These are phyloP conservation scores for Penicillium subrubescens DNA, from an alignment of 495 filamentous ascomycete species.

Conservation along the genomic window DNA sequence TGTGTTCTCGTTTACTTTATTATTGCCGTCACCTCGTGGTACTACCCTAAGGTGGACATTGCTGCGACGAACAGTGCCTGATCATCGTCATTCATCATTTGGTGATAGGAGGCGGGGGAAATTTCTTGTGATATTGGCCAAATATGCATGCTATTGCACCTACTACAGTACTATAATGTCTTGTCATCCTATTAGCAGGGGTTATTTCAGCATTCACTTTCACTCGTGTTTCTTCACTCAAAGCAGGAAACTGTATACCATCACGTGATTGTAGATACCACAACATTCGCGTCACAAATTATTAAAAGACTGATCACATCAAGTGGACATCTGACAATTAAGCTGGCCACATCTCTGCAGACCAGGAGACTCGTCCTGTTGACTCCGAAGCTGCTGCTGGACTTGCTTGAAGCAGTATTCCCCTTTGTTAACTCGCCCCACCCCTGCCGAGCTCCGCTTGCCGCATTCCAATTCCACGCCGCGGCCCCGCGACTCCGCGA, in stretches of 20 bases:
- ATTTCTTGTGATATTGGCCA: background rate
- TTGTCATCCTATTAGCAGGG: background rate
- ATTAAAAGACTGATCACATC: background rate
- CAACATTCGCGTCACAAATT: background rate
- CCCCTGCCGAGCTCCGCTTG: constrained; percentile 11
- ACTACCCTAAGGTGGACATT: constrained; percentile 42
- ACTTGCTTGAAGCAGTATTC: background rate
- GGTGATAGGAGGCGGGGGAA: background rate
- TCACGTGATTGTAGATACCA: constrained; percentile 13
- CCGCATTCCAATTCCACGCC: constrained; percentile 9
- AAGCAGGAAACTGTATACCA: constrained; percentile 13
- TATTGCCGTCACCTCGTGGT: constrained; percentile 56
- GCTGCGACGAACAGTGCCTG: constrained; percentile 29
- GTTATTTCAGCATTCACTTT: too few relatives aligned
- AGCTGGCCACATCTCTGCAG: background rate
- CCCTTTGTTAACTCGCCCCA: background rate
- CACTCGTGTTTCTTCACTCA: background rate
- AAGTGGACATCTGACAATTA: background rate
- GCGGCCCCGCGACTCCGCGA: constrained; percentile 6
- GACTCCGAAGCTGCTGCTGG: too few relatives aligned
- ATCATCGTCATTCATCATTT: background rate
- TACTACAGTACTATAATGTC: background rate
- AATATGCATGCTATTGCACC: background rate
- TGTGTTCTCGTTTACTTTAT: constrained; percentile 65
- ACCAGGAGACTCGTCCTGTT: too few relatives aligned